Evolutionary conservation across 2,329 filamentous ascomycete genomes (phyloP).

Genomic region (Sarocladiaceae sp.): DNA sequence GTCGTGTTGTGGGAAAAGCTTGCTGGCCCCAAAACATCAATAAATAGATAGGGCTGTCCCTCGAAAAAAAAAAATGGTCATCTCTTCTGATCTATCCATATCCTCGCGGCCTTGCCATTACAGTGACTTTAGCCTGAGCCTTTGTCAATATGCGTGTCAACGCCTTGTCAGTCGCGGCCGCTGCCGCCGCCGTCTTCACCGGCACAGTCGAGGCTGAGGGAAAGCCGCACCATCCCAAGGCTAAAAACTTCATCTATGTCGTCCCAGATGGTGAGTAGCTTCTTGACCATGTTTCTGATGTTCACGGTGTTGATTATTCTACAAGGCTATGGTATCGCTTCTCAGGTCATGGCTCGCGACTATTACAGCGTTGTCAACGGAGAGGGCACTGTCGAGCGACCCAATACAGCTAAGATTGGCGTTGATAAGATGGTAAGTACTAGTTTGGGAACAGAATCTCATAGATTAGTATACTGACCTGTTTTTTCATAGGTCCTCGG

Average conservation of each 20-base stretch:
- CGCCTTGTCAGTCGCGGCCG: not conserved
- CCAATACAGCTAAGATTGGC: constrained; percentile 15
- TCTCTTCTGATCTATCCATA: too few relatives aligned
- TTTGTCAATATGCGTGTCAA: constrained; percentile 5
- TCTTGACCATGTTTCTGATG: too few relatives aligned
- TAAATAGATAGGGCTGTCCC: too few relatives aligned
- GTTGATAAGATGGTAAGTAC: constrained; percentile 17
- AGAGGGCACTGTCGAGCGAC: constrained; percentile 13
- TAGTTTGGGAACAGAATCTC: too few relatives aligned
- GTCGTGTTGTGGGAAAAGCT: too few relatives aligned
- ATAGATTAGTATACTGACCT: too few relatives aligned
- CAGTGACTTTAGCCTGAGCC: too few relatives aligned
- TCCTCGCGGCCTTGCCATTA: too few relatives aligned
- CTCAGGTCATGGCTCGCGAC: constrained; percentile 23
- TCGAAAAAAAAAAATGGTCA: too few relatives aligned
- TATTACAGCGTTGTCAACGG: constrained; percentile 15
- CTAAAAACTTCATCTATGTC: constrained; percentile 27
- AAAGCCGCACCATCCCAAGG: constrained; percentile 9
- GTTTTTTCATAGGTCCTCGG: constrained; percentile 14
- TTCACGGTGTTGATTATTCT: not conserved
- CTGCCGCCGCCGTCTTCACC: not conserved
- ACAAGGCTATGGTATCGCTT: constrained; percentile 20
- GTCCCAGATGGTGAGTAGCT: constrained; percentile 22
- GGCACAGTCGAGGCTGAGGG: not conserved
- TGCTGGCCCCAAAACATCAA: too few relatives aligned